Base-by-base conservation (phyloP, 148 eudicot genomes). In the Camellia japonica region DNA sequence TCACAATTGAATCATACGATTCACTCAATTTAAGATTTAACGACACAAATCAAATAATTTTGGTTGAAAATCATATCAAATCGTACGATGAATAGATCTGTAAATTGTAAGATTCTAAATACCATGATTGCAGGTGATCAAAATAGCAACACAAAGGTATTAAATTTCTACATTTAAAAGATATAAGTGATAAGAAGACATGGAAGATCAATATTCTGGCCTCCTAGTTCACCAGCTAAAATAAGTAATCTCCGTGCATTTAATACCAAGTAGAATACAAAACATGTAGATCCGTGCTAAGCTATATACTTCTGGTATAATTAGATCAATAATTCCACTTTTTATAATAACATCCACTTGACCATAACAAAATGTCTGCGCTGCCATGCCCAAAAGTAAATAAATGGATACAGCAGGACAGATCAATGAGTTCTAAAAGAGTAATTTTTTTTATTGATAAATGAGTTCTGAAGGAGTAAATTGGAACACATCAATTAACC, bases 211-310 rank as follows among this genome's bases (percentile, higher is more conserved):
- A 59, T 66, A 47, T 38, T 19, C 44, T 77, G 71, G 19, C 69
- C 49, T 38, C 44, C 42, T 65, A 63, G 38, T 76, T 76, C 59
- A 62, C 56, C 68, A 76, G 15, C 20, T 77, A 77, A 55, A 64
- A 30, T 47, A 42, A 46, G 43, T 42, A 75, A 58, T 46, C 60
- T 18, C 19, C 8, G 6, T 76, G 15, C 51, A 7, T 7, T 46
- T 46, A 43, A 42, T n/a, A 30, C 38, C 0, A 30, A 30, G 38
- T 30, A 30, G 38, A 30, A 30, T 30, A 30, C 38, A 30, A 30
- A 30, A 30, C 38, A 30, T 30, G 38, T 30, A 30, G 38, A 30
- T 30, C 38, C 38, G 38, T 30, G 38, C 38, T 30, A 30, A 30
- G 38, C 38, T 30, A 30, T 30, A 30, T 30, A 30, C 38, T 68